These are phyloP conservation scores for Xerocomus tenax DNA, from an alignment of 1,284 basidiomycete genomes.

Conservation along the genomic window DNA sequence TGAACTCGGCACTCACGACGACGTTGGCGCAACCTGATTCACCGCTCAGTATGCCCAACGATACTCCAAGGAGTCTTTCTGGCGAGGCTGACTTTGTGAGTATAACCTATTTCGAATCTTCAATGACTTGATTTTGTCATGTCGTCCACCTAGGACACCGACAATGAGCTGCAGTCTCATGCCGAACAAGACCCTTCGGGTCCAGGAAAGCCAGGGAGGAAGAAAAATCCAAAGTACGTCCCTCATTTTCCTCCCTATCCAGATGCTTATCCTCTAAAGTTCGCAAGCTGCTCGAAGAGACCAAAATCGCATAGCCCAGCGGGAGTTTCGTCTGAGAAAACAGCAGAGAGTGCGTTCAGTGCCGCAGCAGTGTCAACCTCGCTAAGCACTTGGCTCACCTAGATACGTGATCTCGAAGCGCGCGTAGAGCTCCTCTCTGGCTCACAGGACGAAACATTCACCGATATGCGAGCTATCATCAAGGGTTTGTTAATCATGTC, in stretches of 20 bases:
- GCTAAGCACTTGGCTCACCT: slow-evolving; percentile 10
- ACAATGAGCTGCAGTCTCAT: slow-evolving; percentile 53
- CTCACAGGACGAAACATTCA: slow-evolving; percentile 78
- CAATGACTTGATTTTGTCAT: slow-evolving; percentile 13
- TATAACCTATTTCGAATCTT: slow-evolving; percentile 10
- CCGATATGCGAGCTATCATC: slow-evolving; percentile 72
- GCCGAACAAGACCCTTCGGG: slow-evolving; percentile 32
- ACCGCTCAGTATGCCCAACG: slow-evolving; percentile 24
- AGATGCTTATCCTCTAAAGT: slow-evolving; percentile 34
- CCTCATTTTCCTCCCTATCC: slow-evolving; percentile 10
- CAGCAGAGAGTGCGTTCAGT: slow-evolving; percentile 59
- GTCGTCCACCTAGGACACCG: slow-evolving; percentile 45
- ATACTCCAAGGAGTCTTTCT: slow-evolving; percentile 26
- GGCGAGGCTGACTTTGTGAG: slow-evolving; percentile 23
- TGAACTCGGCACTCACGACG: neutral
- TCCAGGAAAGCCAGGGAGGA: slow-evolving; percentile 66
- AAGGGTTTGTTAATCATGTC: slow-evolving; percentile 43
- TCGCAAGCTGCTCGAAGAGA: slow-evolving; percentile 78
- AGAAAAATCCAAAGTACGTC: slow-evolving; percentile 76
- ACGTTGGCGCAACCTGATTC: neutral
- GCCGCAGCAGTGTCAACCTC: slow-evolving; percentile 1
- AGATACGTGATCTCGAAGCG: slow-evolving; percentile 90
- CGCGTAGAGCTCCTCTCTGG: slow-evolving; percentile 84
- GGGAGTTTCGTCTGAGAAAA: slow-evolving; percentile 84
- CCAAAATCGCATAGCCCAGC: slow-evolving; percentile 88